Evolutionary conservation across 352 stramenopile genomes (phyloP).

Genomic region (Phytophthora sojae): DNA sequence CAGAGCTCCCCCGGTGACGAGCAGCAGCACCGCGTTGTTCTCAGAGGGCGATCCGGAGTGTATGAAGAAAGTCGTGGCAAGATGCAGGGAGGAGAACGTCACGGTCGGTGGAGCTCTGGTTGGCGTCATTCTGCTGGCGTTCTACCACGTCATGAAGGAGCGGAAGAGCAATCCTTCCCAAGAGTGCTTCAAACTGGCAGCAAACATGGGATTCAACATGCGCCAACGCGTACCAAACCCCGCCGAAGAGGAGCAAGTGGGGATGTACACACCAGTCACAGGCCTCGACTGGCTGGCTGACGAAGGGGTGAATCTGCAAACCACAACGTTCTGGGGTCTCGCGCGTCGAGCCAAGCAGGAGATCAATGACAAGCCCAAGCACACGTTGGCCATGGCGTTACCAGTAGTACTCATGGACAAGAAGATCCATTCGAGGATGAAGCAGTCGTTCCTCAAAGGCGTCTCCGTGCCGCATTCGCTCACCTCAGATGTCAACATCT

Average conservation of each 20-base stretch:
- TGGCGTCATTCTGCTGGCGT: constrained; percentile 22
- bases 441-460: constrained; percentile 22
- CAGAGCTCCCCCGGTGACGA: constrained; percentile 21
- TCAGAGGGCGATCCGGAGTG: constrained; percentile 23
- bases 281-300: constrained; percentile 11
- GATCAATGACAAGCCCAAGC: constrained; percentile 11
- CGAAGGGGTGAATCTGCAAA: constrained; percentile 31
- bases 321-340: constrained; percentile 47
- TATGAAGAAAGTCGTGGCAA: constrained; percentile 25
- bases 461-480: constrained; percentile 15
- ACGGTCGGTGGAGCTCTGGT: constrained; percentile 39
- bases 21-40: constrained; percentile 35
- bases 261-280: constrained; percentile 34
- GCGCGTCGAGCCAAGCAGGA: constrained; percentile 39
- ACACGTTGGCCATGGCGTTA: constrained; percentile 18
- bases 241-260: constrained; percentile 28
- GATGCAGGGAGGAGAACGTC: constrained; percentile 38
- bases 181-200: constrained; percentile 38
- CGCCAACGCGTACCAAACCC: constrained; percentile 33
- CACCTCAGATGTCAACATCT: constrained; percentile 22
- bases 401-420: constrained; percentile 24
- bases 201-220: constrained; percentile 46
- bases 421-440: constrained; percentile 23
- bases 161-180: constrained; percentile 8
- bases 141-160: constrained; percentile 18